Evolutionary conservation across 2,329 filamentous ascomycete species (phyloP).

Genomic region (Ophiostoma triangulosporum): DNA sequence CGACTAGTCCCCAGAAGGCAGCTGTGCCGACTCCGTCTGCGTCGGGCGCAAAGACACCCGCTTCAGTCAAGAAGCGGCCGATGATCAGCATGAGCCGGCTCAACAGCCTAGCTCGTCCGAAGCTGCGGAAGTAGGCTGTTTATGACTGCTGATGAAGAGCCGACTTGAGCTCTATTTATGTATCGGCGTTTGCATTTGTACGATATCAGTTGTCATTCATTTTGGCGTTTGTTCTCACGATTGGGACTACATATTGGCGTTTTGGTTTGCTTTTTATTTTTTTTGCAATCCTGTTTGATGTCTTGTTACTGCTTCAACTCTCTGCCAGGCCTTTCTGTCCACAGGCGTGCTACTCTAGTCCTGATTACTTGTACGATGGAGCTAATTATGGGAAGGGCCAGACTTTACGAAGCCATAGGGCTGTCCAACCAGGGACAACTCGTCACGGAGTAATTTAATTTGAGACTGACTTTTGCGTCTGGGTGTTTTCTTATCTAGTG

Average conservation of each 20-base stretch:
- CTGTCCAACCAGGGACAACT: neutral
- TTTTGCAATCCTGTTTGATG: neutral
- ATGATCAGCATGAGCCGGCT: slow-evolving; percentile 45
- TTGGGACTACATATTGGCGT: slow-evolving; percentile 2
- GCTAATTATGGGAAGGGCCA: neutral
- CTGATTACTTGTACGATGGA: neutral
- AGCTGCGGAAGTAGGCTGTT: slow-evolving; percentile 30
- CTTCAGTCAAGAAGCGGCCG: slow-evolving; percentile 38
- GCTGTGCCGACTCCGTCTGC: neutral
- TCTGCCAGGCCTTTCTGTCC: neutral
- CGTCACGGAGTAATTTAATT: slow-evolving; percentile 7
- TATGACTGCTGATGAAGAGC: neutral
- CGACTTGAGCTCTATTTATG: neutral
- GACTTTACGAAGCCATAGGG: neutral
- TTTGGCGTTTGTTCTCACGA: neutral
- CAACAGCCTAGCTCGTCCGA: slow-evolving; percentile 48
- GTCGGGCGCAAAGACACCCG: slow-evolving; percentile 20
- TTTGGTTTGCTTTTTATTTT: neutral
- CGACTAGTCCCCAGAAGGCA: slow-evolving; percentile 22
- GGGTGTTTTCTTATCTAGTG: neutral
- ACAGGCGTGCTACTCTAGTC: neutral
- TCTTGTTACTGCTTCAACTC: neutral
- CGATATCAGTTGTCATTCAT: neutral
- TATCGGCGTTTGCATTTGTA: slow-evolving; percentile 2
- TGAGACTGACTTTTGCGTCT: neutral